Percentiles rank a stretch among this genome's conserved stretches.
Conservation (phyloP, 2,329 filamentous ascomycete genomes). For the Cadophora sp. region DNA sequence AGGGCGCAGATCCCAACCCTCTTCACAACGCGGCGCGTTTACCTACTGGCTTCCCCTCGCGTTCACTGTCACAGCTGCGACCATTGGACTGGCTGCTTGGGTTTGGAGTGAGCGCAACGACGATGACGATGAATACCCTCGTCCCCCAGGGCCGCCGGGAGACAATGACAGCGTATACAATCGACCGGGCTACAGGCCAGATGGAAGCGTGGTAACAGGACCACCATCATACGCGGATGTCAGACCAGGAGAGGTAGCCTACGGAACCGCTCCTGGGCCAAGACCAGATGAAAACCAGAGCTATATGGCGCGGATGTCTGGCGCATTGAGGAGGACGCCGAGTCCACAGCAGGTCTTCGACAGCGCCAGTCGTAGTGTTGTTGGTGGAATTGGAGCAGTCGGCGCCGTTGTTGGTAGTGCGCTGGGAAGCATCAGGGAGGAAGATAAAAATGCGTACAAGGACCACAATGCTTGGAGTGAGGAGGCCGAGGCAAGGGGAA, state of each 20-base stretch:
- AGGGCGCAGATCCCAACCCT: slow-evolving; percentile 48
- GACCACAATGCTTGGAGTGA: slow-evolving; percentile 94
- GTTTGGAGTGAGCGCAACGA: slow-evolving; percentile 88
- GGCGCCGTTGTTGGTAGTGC: slow-evolving; percentile 84
- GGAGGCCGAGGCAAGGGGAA: slow-evolving; percentile 75
- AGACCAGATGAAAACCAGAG: slow-evolving; percentile 56
- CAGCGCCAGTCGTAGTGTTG: slow-evolving; percentile 80
- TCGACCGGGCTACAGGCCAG: slow-evolving; percentile 42
- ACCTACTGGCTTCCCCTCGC: slow-evolving; percentile 90
- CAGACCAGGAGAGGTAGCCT: slow-evolving; percentile 49
- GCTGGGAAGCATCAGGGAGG: slow-evolving; percentile 82
- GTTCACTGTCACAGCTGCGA: slow-evolving; percentile 86
- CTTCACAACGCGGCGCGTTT: slow-evolving; percentile 66
- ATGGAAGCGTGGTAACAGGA: slow-evolving; percentile 45
- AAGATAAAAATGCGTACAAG: slow-evolving; percentile 78
- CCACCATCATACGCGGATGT: slow-evolving; percentile 51
- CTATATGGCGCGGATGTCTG: slow-evolving; percentile 80
- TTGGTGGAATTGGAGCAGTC: slow-evolving; percentile 81
- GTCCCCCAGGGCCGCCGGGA: slow-evolving; percentile 57
- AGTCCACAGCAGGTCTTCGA: slow-evolving; percentile 91
- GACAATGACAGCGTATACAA: slow-evolving; percentile 50
- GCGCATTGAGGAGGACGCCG: slow-evolving; percentile 79
- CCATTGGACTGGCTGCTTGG: slow-evolving; percentile 87
- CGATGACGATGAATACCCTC: slow-evolving; percentile 58
- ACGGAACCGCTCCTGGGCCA: slow-evolving; percentile 49